Evolutionary conservation across 129 eudicot genomes (phyloP), one percentile per base, ranked within the genome.

Genomic region (Mikania micrantha): DNA sequence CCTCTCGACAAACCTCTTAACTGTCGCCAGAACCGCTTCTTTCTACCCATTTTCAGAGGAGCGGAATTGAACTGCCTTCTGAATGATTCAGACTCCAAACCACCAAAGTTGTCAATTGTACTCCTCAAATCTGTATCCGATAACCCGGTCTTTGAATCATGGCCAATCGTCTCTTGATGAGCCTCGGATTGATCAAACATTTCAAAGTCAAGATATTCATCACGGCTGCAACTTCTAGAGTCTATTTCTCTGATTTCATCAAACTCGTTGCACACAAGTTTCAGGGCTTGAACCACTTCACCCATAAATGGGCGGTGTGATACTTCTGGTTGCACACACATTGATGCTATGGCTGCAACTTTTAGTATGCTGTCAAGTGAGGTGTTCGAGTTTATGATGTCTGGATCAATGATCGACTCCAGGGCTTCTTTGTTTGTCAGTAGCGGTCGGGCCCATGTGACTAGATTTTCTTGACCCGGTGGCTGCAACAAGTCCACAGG

Each of bases 251-350:
- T 80, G 27, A 79, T 81, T 52, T 86, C 92, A 0, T 93, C 95
- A 63, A 85, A 76, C 79, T 93, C 98, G 21, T 83, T 71, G 80
- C 95, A 86, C 4, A 88, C 86, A 12, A 93, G 92, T 73, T 86
- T 92, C 57, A 92, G 64, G 40, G 98, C 98, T 70, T 92, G 98
- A 58, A 86, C 95, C 5, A 88, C 98, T 72, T 93, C 96, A 8
- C 96, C 98, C 98, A 93, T 93, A 67, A 86, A 86, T 19, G 99
- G 61, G 31, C 97, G 85, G 78, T 87, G 95, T n/a, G 99, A 87
- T 35, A 90, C 99, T 72, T 94, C 97, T 0, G 99, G 95, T 42
- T 89, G 97, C 50, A 94, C 99, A 63, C 99, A 94, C 99, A 94
- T 89, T 4, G 99, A 94, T 20, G 99, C 97, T 2, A 94, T 94